Evolutionary conservation across 495 filamentous ascomycete genomes (phyloP).

Genomic region (Aspergillus nanangensis): DNA sequence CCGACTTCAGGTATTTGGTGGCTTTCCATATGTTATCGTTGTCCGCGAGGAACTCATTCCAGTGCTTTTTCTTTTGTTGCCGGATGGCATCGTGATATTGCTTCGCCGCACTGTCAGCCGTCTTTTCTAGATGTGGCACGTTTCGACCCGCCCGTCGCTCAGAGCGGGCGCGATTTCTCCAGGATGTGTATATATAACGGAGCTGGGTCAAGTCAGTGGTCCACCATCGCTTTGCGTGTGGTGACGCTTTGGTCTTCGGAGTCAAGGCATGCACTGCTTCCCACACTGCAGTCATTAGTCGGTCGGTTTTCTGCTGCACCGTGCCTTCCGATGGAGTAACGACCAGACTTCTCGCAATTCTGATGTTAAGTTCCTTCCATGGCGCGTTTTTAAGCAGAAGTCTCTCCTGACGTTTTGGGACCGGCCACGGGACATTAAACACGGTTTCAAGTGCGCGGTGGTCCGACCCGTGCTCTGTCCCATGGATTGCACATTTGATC

Average conservation of each 20-base stretch:
- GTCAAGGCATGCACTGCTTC: no score
- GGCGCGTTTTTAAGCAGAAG: no score
- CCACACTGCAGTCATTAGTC: conserved; percentile 12
- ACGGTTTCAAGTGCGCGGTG: conserved; percentile 25
- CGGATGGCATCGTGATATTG: conserved; percentile 20
- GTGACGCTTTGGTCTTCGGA: not conserved
- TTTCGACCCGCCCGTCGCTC: not conserved
- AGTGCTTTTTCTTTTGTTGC: conserved; percentile 23
- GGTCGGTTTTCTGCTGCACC: conserved; percentile 18
- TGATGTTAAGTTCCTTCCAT: conserved; percentile 25
- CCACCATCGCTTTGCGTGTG: conserved; percentile 8
- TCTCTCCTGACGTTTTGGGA: conserved; percentile 12
- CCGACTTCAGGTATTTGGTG: conserved; percentile 13
- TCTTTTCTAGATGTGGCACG: conserved; percentile 13
- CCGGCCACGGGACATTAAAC: conserved; percentile 14
- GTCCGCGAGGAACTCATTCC: conserved; percentile 20
- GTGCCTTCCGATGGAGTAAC: conserved; percentile 14
- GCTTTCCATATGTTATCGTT: conserved; percentile 24
- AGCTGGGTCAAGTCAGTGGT: conserved; percentile 8
- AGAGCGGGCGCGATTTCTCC: not conserved
- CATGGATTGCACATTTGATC: no score
- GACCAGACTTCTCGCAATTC: conserved; percentile 10
- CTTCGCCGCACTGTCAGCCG: conserved; percentile 13
- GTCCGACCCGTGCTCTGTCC: conserved; percentile 34
- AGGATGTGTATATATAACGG: not conserved